phyloP scores from a whole-genome alignment of 805 yeast species.

The Lachancea mirantina region DNA sequence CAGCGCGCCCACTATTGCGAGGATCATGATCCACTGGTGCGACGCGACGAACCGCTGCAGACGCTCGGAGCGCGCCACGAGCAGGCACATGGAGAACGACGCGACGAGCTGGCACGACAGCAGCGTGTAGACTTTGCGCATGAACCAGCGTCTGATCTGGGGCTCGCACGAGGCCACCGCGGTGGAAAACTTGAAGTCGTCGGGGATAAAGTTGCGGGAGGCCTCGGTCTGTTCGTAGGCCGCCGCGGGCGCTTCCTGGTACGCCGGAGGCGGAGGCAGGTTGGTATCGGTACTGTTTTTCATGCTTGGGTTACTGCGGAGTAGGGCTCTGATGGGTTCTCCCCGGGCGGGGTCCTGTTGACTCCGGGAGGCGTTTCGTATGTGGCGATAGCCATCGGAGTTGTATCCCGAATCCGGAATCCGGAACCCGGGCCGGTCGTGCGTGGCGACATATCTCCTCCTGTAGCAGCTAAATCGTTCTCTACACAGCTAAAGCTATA shows the following conservation, averaged over 20 bases:
- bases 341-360: neutral
- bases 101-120: constrained; percentile 55
- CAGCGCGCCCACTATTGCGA: constrained; percentile 52
- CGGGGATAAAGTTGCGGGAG: constrained; percentile 37
- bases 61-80: constrained; percentile 14
- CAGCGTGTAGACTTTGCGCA: constrained; percentile 72
- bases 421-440: too few species aligned
- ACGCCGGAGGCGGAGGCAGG: constrained; percentile 9
- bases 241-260: constrained; percentile 6
- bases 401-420: too few species aligned
- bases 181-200: constrained; percentile 78
- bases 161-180: constrained; percentile 72
- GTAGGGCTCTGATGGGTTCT: neutral
- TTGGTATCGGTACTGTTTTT: constrained; percentile 2
- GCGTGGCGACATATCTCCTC: too few species aligned
- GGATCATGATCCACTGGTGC: constrained; percentile 52
- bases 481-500: too few species aligned
- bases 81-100: constrained; percentile 40
- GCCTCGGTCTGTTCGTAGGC: constrained; percentile 8
- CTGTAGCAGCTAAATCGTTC: too few species aligned
- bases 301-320: neutral
- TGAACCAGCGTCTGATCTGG: constrained; percentile 65
- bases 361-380: too few species aligned
- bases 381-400: too few species aligned
- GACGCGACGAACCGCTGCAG: constrained; percentile 44